Evolutionary conservation across 108 stramenopile species (phyloP).

Genomic region (Cyclotella sp.): DNA sequence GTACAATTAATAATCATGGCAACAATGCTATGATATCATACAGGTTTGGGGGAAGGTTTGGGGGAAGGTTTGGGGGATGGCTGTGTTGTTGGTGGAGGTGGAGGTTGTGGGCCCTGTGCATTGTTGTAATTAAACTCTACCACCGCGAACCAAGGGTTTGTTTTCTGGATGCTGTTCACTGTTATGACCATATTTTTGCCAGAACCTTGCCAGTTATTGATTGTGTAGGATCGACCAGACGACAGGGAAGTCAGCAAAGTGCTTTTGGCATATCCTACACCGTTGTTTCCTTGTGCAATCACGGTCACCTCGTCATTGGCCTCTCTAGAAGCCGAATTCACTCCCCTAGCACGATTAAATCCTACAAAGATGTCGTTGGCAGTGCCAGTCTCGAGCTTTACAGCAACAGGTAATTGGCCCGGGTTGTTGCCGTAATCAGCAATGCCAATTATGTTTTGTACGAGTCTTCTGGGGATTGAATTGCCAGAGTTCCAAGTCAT

Average conservation of each 20-base stretch:
- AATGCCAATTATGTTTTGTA: conserved; percentile 30
- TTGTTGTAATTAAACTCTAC: conserved; percentile 17
- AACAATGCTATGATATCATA: not conserved
- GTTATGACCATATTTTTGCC: conserved; percentile 16
- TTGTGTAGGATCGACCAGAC: conserved; percentile 4
- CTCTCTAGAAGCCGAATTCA: conserved; percentile 29
- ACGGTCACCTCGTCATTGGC: conserved; percentile 27
- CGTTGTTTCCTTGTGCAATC: conserved; percentile 17
- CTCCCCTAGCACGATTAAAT: conserved; percentile 38
- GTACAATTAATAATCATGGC: not conserved
- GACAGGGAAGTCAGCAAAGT: conserved; percentile 13
- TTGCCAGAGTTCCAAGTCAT: conserved; percentile 13
- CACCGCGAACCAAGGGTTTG: conserved; percentile 15
- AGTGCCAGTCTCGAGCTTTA: conserved; percentile 29
- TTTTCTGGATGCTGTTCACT: not conserved
- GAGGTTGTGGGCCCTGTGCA: not conserved
- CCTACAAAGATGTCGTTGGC: conserved; percentile 32
- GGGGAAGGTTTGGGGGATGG: conserved; percentile 2
- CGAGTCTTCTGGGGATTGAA: not conserved
- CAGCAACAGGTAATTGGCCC: conserved; percentile 10
- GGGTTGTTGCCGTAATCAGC: conserved; percentile 25
- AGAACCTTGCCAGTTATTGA: conserved; percentile 20
- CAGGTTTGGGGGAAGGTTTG: not conserved
- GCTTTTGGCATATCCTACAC: conserved; percentile 21
- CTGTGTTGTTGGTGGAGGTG: not conserved